These are phyloP conservation scores for Furcasterigmium sp. DNA, from an alignment of 2,329 filamentous ascomycete genomes.

Conservation along the genomic window DNA sequence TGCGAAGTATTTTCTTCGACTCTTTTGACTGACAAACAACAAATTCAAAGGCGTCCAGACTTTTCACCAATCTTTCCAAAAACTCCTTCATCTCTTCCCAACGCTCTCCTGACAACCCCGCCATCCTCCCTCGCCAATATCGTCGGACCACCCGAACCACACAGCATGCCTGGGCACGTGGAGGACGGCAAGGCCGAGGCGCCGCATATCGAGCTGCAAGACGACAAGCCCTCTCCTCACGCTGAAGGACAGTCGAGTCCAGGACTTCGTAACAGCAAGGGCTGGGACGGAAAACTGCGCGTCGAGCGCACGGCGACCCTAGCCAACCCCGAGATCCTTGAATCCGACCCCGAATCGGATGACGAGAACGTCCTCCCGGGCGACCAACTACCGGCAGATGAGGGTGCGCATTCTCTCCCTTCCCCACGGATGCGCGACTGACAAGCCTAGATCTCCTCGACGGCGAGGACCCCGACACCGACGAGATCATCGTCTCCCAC, in stretches of 20 bases:
- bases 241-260: slow-evolving; percentile 37
- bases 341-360: slow-evolving; percentile 75
- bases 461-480: slow-evolving; percentile 52
- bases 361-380: slow-evolving; percentile 62
- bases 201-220: slow-evolving; percentile 44
- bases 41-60: too few species aligned
- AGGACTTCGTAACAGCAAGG: slow-evolving; percentile 54
- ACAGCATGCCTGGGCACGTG: slow-evolving; percentile 34
- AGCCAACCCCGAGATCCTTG: slow-evolving; percentile 71
- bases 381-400: slow-evolving; percentile 75
- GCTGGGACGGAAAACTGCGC: slow-evolving; percentile 81
- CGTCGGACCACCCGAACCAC: not conserved
- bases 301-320: slow-evolving; percentile 65
- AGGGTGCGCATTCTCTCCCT: slow-evolving; percentile 48
- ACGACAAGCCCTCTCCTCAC: slow-evolving; percentile 31
- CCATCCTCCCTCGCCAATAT: not conserved
- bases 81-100: too few species aligned
- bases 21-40: too few species aligned
- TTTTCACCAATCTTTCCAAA: too few species aligned
- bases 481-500: slow-evolving; percentile 89
- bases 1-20: too few species aligned
- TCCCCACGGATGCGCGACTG: slow-evolving; percentile 8
- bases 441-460: slow-evolving; percentile 50
- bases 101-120: too few species aligned
- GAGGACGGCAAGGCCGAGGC: slow-evolving; percentile 28